Evolutionary conservation across 192 early-diverging fungal species (phyloP).

Genomic region (Backusella psychrophila): DNA sequence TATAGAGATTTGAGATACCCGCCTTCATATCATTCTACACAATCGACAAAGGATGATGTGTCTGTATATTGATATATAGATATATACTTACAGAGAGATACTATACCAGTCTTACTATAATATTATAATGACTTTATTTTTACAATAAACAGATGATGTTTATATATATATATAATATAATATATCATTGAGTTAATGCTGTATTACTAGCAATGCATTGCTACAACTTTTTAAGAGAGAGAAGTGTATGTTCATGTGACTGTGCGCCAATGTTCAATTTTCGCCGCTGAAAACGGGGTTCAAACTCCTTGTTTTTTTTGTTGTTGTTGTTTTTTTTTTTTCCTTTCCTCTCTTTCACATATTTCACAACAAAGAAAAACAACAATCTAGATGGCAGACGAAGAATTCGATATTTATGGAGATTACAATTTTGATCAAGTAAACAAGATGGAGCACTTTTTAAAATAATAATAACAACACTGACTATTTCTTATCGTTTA

Average conservation of each 20-base stretch:
- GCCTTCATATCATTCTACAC: constrained; percentile 8
- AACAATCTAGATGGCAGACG: constrained; percentile 19
- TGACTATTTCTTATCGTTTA: not conserved
- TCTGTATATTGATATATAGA: not conserved
- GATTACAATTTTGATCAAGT: constrained; percentile 31
- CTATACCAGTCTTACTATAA: not conserved
- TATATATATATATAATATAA: too few species aligned
- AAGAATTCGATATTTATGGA: constrained; percentile 35
- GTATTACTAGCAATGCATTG: too few species aligned
- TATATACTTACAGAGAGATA: too few species aligned
- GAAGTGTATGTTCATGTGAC: too few species aligned
- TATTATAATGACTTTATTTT: not conserved
- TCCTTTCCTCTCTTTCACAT: not conserved
- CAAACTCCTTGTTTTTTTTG: too few species aligned
- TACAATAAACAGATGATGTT: too few species aligned
- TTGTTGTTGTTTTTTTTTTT: not conserved
- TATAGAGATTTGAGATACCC: constrained; percentile 6
- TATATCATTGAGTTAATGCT: too few species aligned
- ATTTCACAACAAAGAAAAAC: not conserved
- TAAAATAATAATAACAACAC: not conserved
- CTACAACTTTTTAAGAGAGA: too few species aligned
- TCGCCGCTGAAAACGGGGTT: too few species aligned
- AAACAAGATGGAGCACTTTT: not conserved
- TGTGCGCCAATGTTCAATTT: too few species aligned
- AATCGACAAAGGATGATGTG: constrained; percentile 1